phyloP scores from a whole-genome alignment of 2,329 filamentous ascomycete species.

The Fusarium euwallaceae region DNA sequence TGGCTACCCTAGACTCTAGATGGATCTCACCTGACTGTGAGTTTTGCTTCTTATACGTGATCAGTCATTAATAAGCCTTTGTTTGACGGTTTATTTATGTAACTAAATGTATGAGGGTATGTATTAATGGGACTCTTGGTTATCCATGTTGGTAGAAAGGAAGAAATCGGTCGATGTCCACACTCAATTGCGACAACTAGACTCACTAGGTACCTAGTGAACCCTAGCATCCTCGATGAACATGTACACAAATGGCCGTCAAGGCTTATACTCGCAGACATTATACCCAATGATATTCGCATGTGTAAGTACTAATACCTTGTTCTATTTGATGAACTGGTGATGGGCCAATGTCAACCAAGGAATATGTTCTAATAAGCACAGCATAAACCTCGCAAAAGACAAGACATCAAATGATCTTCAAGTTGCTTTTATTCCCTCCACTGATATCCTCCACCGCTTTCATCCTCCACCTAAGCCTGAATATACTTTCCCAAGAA shows the following conservation, averaged over 20 bases:
- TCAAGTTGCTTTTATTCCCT: not conserved
- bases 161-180: too few species aligned
- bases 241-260: too few species aligned
- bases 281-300: not conserved
- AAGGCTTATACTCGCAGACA: too few species aligned
- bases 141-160: not conserved
- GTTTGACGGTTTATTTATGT: too few species aligned
- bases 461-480: not conserved
- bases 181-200: too few species aligned
- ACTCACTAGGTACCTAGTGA: not conserved
- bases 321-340: not conserved
- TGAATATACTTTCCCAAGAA: constrained; percentile 50
- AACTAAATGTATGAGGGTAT: too few species aligned
- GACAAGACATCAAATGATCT: too few species aligned
- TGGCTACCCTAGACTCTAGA: constrained; percentile 22
- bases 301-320: not conserved
- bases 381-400: not conserved
- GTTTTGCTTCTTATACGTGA: not conserved
- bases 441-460: not conserved
- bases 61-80: too few species aligned
- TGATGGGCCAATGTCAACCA: not conserved
- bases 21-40: not conserved
- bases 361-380: not conserved
- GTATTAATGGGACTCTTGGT: too few species aligned
- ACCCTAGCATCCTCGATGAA: not conserved